Evolutionary conservation across 2,329 filamentous ascomycete species (phyloP).

Genomic region (Penicillium sclerotiorum): DNA sequence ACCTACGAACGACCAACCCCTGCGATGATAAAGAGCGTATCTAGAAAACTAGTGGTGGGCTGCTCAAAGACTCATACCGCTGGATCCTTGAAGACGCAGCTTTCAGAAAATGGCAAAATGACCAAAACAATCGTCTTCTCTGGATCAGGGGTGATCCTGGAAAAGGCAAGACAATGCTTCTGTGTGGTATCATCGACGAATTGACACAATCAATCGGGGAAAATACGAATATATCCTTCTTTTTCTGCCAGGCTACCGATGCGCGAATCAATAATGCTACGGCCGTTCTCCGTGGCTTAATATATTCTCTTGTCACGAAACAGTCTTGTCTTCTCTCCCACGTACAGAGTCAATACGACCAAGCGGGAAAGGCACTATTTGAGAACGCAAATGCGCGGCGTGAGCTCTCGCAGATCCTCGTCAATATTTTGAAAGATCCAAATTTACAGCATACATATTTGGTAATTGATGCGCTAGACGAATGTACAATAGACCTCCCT

Average conservation of each 20-base stretch:
- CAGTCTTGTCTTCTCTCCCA: constrained; percentile 37
- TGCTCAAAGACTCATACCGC: background rate
- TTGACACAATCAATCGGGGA: background rate
- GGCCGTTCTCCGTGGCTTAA: constrained; percentile 47
- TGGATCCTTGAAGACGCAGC: background rate
- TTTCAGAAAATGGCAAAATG: background rate
- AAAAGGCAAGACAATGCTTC: background rate
- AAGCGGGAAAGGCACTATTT: too few relatives aligned
- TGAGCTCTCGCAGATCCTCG: constrained; percentile 43
- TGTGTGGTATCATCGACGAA: background rate
- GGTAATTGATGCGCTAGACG: constrained; percentile 53
- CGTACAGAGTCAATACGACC: constrained; percentile 37
- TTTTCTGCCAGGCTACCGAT: constrained; percentile 47
- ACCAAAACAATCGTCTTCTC: background rate
- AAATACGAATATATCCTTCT: background rate
- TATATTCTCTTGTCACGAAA: constrained; percentile 43
- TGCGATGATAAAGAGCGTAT: background rate
- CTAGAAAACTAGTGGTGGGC: background rate
- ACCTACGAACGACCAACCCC: background rate
- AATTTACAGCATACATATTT: constrained; percentile 33
- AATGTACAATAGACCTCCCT: constrained; percentile 36
- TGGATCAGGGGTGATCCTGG: background rate
- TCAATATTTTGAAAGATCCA: constrained; percentile 43
- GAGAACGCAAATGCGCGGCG: constrained; percentile 42
- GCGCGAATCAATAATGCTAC: constrained; percentile 40